Conservation (phyloP, 129 eudicot species). For the Saposhnikovia divaricata region DNA sequence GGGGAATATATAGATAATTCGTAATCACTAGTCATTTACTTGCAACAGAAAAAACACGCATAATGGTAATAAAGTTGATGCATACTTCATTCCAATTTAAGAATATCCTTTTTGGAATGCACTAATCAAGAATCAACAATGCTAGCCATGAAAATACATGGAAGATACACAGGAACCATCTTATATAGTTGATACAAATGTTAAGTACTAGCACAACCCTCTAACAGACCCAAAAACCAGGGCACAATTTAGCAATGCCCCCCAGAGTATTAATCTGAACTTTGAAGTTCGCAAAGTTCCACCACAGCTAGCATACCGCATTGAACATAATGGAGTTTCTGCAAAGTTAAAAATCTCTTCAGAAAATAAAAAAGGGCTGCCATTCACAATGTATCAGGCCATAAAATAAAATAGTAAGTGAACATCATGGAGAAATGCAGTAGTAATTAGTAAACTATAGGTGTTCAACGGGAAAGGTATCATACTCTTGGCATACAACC, state of each 20-base stretch:
- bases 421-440: neutral
- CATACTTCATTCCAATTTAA: neutral
- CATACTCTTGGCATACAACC: constrained; percentile 4
- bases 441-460: neutral
- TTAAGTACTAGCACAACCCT: neutral
- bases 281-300: neutral
- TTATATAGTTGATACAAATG: neutral
- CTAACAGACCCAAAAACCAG: neutral
- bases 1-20: neutral
- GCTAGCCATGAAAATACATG: neutral
- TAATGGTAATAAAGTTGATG: neutral
- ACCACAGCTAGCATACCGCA: neutral
- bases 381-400: neutral
- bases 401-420: neutral
- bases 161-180: neutral
- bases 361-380: neutral
- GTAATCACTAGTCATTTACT: neutral
- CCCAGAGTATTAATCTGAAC: neutral
- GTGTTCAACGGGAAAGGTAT: neutral
- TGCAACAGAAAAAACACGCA: neutral
- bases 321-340: neutral
- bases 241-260: neutral
- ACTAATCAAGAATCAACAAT: neutral
- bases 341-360: neutral
- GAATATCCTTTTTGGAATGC: neutral